phyloP scores from a whole-genome alignment of 2,329 filamentous ascomycete genomes.

The Bipolaris victoriae region DNA sequence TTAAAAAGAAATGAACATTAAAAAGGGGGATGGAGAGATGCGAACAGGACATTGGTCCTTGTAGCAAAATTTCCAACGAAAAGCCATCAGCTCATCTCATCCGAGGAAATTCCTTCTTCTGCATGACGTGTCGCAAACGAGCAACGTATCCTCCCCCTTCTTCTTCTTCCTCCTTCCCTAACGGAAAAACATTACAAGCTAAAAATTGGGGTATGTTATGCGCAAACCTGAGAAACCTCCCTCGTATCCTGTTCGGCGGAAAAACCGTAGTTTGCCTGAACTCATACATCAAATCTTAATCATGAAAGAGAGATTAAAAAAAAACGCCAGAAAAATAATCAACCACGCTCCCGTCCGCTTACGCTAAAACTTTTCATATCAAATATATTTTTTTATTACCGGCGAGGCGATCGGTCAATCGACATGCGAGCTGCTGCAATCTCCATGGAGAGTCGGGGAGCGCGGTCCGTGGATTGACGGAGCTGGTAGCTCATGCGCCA shows the following conservation, averaged over 20 bases:
- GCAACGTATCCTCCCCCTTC: neutral
- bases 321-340: neutral
- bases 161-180: neutral
- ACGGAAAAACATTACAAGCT: conserved; percentile 10
- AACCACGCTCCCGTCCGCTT: neutral
- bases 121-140: neutral
- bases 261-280: neutral
- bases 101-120: neutral
- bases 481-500: conserved; percentile 22
- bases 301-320: neutral
- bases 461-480: conserved; percentile 12
- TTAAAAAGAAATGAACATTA: conserved; percentile 1
- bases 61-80: neutral
- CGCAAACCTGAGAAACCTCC: neutral
- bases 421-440: conserved; percentile 16
- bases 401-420: conserved; percentile 8
- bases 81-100: neutral
- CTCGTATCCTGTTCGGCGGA: neutral
- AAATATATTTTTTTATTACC: neutral
- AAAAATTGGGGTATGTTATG: neutral
- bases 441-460: conserved; percentile 15
- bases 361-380: neutral
- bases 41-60: neutral
- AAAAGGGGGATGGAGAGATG: neutral
- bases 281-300: conserved; percentile 10